Conservation (phyloP, 495 filamentous ascomycete species). For the Pseudomonodictys pantanalensis region DNA sequence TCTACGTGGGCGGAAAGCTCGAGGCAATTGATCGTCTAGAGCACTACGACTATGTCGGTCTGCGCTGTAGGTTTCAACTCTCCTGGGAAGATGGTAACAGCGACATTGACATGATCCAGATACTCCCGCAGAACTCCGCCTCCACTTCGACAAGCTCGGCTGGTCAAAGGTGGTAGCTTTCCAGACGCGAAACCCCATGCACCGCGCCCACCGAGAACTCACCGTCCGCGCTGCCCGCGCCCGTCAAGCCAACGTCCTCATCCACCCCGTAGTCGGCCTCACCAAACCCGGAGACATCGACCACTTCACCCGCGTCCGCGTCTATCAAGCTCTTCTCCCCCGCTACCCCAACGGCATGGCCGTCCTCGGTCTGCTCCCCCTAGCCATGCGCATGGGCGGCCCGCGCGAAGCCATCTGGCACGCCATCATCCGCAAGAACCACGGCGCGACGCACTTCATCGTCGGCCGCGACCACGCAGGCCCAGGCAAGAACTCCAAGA, state of each 20-base stretch:
- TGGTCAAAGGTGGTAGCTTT: constrained; percentile 97
- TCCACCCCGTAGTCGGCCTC: constrained; percentile 96
- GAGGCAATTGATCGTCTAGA: constrained; percentile 90
- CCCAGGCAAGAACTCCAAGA: constrained; percentile 93
- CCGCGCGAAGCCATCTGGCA: constrained; percentile 99
- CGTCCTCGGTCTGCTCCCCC: constrained; percentile 87
- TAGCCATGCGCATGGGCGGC: constrained; percentile 99
- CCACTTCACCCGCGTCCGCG: constrained; percentile 98
- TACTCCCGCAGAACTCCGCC: constrained; percentile 88
- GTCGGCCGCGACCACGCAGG: constrained; percentile 97
- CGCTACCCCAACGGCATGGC: constrained; percentile 99
- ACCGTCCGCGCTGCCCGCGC: constrained; percentile 94
- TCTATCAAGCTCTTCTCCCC: constrained; percentile 94
- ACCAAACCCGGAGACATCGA: constrained; percentile 99
- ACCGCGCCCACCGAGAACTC: constrained; percentile 94
- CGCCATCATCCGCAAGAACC: constrained; percentile 99
- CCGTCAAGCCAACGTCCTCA: constrained; percentile 96
- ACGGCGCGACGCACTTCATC: constrained; percentile 98
- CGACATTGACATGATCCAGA: constrained; percentile 49
- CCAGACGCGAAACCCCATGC: constrained; percentile 99
- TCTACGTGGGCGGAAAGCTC: constrained; percentile 91
- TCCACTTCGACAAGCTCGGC: constrained; percentile 98
- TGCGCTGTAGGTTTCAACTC: constrained; percentile 66
- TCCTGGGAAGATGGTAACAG: neutral
- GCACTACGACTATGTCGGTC: constrained; percentile 98